A percentile compares a stretch with the other conserved stretches of the same genome.
phyloP scores from a whole-genome alignment of 2,329 filamentous ascomycete species.

The Beauveria caledonica region DNA sequence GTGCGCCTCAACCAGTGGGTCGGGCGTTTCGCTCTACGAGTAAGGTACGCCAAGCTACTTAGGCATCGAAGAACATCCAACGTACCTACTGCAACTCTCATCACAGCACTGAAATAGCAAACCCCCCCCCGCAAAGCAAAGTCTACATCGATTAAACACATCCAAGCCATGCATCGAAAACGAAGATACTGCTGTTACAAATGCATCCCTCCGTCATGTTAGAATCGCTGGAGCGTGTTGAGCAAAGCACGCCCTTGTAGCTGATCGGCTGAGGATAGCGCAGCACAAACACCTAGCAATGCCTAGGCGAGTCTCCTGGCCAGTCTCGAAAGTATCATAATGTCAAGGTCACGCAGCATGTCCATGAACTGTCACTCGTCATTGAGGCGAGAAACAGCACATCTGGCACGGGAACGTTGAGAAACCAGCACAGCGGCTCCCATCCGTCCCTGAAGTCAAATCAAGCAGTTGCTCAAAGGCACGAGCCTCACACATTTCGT shows the following conservation, averaged over 20 bases:
- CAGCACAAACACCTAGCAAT: background rate
- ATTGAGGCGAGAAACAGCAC: conserved; percentile 15
- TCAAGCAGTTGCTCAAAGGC: conserved; percentile 20
- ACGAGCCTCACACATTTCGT: conserved; percentile 22
- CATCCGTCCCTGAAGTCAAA: conserved; percentile 26
- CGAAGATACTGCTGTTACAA: no score
- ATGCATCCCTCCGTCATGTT: no score
- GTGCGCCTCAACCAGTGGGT: background rate
- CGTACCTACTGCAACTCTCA: no score
- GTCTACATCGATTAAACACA: background rate
- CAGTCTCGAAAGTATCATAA: background rate
- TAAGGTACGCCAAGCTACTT: background rate
- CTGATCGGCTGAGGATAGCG: background rate
- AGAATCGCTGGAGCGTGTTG: no score
- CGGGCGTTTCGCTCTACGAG: background rate
- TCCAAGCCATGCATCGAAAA: no score
- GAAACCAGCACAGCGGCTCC: conserved; percentile 28
- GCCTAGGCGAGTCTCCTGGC: background rate
- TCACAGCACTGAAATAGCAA: background rate
- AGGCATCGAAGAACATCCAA: no score
- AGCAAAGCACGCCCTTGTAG: background rate
- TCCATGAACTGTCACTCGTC: background rate
- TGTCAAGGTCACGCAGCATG: background rate
- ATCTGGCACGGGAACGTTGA: conserved; percentile 23
- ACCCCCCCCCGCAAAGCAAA: background rate